A percentile compares a stretch with the other conserved stretches of the same genome.
These are phyloP conservation scores for Paramecium tetraurelia DNA, from an alignment of 73 alveolate genomes.

Conservation along the genomic window DNA sequence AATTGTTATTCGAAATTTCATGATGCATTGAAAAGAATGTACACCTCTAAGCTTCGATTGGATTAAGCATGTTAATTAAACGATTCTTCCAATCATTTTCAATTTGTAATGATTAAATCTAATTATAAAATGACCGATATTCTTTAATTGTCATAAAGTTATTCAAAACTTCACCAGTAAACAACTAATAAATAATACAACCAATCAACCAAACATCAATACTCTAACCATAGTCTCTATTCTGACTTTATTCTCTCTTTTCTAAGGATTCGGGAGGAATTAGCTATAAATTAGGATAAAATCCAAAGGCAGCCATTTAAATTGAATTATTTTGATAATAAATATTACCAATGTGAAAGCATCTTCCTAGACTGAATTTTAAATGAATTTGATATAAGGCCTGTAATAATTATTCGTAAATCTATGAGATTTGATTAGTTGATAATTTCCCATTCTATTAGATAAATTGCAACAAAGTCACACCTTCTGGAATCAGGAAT, in stretches of 20 bases:
- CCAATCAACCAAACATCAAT: background rate
- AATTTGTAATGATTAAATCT: background rate
- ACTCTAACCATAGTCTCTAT: background rate
- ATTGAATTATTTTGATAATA: background rate
- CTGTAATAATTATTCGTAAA: background rate
- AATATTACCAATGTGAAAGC: background rate
- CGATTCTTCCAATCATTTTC: background rate
- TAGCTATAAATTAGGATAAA: background rate
- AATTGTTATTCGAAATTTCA: background rate
- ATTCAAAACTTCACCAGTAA: background rate
- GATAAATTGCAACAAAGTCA: background rate
- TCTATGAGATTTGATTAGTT: background rate
- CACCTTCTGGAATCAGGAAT: background rate
- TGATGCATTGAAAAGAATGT: background rate
- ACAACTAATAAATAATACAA: background rate
- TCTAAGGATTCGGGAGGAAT: background rate
- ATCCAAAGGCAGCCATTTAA: background rate
- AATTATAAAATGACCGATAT: background rate
- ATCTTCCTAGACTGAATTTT: background rate
- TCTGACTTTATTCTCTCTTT: background rate
- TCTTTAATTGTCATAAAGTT: background rate
- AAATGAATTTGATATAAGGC: background rate
- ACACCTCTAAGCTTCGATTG: background rate
- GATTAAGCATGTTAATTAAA: background rate
- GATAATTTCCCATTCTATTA: background rate